phyloP scores from a whole-genome alignment of 306 rosid species.

The Cyamopsis tetragonoloba region DNA sequence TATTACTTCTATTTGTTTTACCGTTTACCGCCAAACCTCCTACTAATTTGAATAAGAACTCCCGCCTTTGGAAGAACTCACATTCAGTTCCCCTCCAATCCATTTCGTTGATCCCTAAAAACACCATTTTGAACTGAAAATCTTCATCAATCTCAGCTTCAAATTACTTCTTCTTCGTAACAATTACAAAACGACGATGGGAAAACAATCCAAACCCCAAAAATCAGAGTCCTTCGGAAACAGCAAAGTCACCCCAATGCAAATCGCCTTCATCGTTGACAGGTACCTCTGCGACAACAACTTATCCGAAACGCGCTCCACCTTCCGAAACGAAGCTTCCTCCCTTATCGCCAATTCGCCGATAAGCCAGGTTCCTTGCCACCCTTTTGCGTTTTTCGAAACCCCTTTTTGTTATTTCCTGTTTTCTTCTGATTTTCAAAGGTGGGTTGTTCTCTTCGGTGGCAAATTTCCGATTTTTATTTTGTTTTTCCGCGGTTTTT shows the following conservation, averaged over 20 bases:
- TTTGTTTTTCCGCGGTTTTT: neutral
- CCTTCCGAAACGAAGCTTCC: slow-evolving; percentile 66
- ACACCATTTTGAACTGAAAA: too few relatives aligned
- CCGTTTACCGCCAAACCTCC: slow-evolving; percentile 9
- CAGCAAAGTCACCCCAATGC: slow-evolving; percentile 62
- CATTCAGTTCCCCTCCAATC: slow-evolving; percentile 11
- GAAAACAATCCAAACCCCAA: slow-evolving; percentile 52
- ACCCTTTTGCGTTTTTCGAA: neutral
- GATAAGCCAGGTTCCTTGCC: slow-evolving; percentile 41
- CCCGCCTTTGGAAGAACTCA: slow-evolving; percentile 39
- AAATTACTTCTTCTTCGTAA: neutral
- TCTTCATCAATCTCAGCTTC: neutral
- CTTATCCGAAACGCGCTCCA: slow-evolving; percentile 49
- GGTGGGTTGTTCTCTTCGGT: neutral
- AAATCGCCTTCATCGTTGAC: slow-evolving; percentile 85
- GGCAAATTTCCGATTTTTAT: neutral
- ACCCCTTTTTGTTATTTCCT: neutral
- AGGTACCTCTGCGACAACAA: slow-evolving; percentile 62
- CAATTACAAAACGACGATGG: slow-evolving; percentile 34
- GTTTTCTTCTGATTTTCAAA: neutral
- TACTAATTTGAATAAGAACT: slow-evolving; percentile 32
- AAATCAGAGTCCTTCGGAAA: slow-evolving; percentile 39
- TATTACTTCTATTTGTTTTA: neutral
- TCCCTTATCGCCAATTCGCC: slow-evolving; percentile 64
- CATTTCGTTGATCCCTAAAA: neutral